phyloP scores from a whole-genome alignment of 441 rosid species.

The Bocquillonia castaneifolia region DNA sequence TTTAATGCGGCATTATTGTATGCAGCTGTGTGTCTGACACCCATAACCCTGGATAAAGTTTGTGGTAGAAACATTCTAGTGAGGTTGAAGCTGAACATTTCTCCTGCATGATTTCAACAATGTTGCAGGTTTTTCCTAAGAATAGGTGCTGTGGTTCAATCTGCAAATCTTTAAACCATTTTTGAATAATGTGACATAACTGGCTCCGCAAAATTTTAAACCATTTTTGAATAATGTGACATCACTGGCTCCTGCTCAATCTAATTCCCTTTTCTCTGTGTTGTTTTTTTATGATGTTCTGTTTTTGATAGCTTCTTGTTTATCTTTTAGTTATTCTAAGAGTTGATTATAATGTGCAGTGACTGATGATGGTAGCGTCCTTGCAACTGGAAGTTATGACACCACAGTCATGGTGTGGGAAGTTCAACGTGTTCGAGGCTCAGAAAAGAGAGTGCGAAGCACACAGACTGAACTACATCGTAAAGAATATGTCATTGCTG shows the following conservation, averaged over 20 bases:
- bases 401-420: constrained; percentile 99
- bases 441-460: constrained; percentile 67
- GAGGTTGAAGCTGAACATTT: not conserved
- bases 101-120: not conserved
- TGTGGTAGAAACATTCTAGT: no score
- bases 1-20: not conserved
- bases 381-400: constrained; percentile 98
- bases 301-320: constrained; percentile 3
- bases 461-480: constrained; percentile 49
- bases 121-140: not conserved
- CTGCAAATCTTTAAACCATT: not conserved
- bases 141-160: not conserved
- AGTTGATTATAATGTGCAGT: constrained; percentile 46
- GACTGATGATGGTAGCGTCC: constrained; percentile 76
- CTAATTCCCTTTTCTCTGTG: not conserved
- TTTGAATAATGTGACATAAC: constrained; percentile 13
- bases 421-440: constrained; percentile 48
- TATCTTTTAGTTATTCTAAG: constrained; percentile 10
- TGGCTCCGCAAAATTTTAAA: not conserved
- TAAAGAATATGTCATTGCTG: constrained; percentile 67
- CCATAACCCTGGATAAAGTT: not conserved
- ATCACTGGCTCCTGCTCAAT: constrained; percentile 18
- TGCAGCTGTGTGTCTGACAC: not conserved
- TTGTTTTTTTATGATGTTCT: constrained; percentile 6
- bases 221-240: not conserved